A percentile compares a stretch with the other conserved stretches of the same genome.
Conservation (phyloP, 2,329 filamentous ascomycete genomes). For the Aspergillus novofumigatus region DNA sequence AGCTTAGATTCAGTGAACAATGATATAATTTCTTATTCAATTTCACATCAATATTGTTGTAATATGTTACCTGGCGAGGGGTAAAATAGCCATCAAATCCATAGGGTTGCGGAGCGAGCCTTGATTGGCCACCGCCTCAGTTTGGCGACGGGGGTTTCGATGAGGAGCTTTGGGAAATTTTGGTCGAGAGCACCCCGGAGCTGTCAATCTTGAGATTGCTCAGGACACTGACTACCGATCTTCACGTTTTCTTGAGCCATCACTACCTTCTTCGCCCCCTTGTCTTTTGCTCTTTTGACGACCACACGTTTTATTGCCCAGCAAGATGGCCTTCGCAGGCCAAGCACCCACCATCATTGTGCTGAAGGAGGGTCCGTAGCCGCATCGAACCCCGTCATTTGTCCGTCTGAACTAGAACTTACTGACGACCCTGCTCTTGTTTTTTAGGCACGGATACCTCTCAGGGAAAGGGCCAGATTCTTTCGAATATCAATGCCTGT, state of each 20-base stretch:
- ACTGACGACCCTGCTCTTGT: slow-evolving; percentile 23
- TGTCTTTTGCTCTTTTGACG: slow-evolving; percentile 13
- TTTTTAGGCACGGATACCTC: slow-evolving; percentile 86
- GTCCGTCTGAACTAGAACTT: slow-evolving; percentile 17
- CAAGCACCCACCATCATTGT: slow-evolving; percentile 98
- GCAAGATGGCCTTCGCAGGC: slow-evolving; percentile 87
- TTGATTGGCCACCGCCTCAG: slow-evolving; percentile 35
- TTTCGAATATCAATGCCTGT: slow-evolving; percentile 98
- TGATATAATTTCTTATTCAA: not conserved
- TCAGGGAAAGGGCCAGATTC: slow-evolving; percentile 91
- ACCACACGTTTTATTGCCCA: slow-evolving; percentile 20
- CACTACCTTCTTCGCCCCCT: slow-evolving; percentile 2
- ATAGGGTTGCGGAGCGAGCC: slow-evolving; percentile 17
- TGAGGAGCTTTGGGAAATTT: slow-evolving; percentile 40
- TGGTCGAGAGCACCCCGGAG: slow-evolving; percentile 35
- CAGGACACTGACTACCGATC: slow-evolving; percentile 24
- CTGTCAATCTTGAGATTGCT: slow-evolving; percentile 18
- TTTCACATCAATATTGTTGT: not conserved
- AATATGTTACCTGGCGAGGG: not conserved
- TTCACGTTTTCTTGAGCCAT: slow-evolving; percentile 1
- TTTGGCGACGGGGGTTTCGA: slow-evolving; percentile 26
- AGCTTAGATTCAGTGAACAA: not conserved
- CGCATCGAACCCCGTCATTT: slow-evolving; percentile 22
- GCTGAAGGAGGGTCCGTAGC: slow-evolving; percentile 82
- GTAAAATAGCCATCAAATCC: not conserved